Conservation (phyloP, 495 filamentous ascomycete species). For the Barbatosphaeria neglecta region DNA sequence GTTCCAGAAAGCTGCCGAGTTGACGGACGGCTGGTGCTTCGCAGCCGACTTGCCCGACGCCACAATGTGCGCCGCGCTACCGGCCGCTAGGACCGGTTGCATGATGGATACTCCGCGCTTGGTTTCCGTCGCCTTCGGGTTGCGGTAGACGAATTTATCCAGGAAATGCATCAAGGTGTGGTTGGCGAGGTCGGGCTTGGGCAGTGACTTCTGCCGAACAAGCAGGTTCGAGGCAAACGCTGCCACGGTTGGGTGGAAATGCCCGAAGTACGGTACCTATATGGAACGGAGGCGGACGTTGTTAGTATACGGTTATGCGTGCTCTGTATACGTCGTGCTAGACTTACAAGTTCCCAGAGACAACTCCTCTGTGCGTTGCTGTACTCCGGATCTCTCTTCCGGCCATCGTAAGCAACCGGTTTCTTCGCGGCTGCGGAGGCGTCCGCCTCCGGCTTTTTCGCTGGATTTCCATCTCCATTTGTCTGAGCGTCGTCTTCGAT, state of each 20-base stretch:
- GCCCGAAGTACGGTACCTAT: constrained; percentile 58
- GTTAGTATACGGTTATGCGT: no score
- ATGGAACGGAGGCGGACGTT: no score
- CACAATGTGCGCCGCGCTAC: constrained; percentile 51
- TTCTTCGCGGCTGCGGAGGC: background rate
- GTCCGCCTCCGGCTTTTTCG: no score
- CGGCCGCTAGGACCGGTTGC: constrained; percentile 71
- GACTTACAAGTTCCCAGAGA: constrained; percentile 79
- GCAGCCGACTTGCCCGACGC: constrained; percentile 41
- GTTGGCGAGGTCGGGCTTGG: constrained; percentile 76
- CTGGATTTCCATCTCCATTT: constrained; percentile 21
- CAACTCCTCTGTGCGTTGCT: constrained; percentile 82
- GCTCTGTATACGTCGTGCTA: no score
- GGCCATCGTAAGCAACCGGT: constrained; percentile 56
- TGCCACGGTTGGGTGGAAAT: constrained; percentile 95
- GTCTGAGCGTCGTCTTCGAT: constrained; percentile 59
- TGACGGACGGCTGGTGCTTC: constrained; percentile 49
- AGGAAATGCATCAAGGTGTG: constrained; percentile 92
- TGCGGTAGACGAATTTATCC: constrained; percentile 92
- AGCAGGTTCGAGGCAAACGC: constrained; percentile 66
- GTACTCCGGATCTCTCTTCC: constrained; percentile 82
- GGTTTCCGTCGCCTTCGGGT: constrained; percentile 56
- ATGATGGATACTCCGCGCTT: constrained; percentile 78
- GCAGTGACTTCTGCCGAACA: constrained; percentile 51
- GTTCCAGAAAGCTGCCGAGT: constrained; percentile 85